Base-by-base conservation (phyloP, 257 asterid genomes). In the Parsonsia alboflavescens region DNA sequence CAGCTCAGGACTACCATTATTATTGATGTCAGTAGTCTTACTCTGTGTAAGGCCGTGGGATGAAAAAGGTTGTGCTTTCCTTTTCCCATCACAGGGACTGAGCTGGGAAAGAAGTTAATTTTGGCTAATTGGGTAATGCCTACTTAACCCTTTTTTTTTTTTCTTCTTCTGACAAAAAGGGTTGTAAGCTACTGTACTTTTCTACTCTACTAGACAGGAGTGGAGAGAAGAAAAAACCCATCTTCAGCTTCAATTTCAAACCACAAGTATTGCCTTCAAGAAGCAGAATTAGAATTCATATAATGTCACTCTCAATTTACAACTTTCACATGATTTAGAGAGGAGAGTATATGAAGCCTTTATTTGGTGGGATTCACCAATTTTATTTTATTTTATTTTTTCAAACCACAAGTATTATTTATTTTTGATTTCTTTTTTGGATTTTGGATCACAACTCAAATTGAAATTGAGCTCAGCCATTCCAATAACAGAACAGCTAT, bases 11-110 rank as follows among this genome's bases (percentile, higher is more conserved):
- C 70, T 70, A 64, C 72, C 80, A 80, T 73, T 80, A 80, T 82
- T 86, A 82, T 89, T 81, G 82, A 79, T 85, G 86, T 85, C 85
- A 82, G 86, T 39, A n/a, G 39, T 33, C 39, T 33, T 33, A 33
- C 39, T 33, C 28, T 39, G 70, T 21, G 28, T 33, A 65, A 65
- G 76, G 71, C 45, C 75, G 80, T 76, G 83, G 56, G 42, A 54
- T 52, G 74, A 71, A 69, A 33, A 80, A 73, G 82, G 52, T 67
- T 73, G 83, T 69, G 70, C 80, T 73, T 70, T 73, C 79, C 68
- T 73, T 78, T 82, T 58, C 80, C 74, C 72, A 71, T 77, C 73
- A 71, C 78, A 73, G 70, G 75, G 68, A 61, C 33, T 63, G 13
- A 24, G 30, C 58, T 33, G 71, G 11, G 41, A 12, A 46, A 66